Percentiles rank a stretch among this genome's conserved stretches.
Evolutionary conservation across 2,329 filamentous ascomycete genomes (phyloP).

Genomic region (Colletotrichum eleusines): DNA sequence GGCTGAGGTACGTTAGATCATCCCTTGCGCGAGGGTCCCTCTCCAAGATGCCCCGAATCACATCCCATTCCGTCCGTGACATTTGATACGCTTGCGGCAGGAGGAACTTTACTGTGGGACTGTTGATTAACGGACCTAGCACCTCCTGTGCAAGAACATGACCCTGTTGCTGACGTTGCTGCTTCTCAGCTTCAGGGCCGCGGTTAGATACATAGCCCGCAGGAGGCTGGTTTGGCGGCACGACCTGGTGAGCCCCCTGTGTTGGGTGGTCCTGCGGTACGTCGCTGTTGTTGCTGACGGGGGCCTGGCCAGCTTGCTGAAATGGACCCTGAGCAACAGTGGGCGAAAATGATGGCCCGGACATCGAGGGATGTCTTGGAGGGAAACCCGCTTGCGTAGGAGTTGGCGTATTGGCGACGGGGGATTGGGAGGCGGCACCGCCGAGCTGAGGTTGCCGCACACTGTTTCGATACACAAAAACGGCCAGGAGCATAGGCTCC

Average conservation of each 20-base stretch:
- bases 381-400: constrained; percentile 52
- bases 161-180: constrained; percentile 63
- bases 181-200: constrained; percentile 50
- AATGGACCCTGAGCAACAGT: constrained; percentile 50
- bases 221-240: constrained; percentile 44
- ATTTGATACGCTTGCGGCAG: constrained; percentile 77
- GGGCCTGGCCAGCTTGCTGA: constrained; percentile 24
- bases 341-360: constrained; percentile 66
- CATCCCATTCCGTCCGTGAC: constrained; percentile 77
- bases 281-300: constrained; percentile 26
- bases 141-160: constrained; percentile 71
- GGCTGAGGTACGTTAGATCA: constrained; percentile 69
- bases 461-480: constrained; percentile 84
- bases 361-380: constrained; percentile 61
- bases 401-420: constrained; percentile 48
- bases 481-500: constrained; percentile 83
- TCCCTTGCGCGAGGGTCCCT: constrained; percentile 73
- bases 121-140: constrained; percentile 71
- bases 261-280: constrained; percentile 40
- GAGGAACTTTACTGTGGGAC: constrained; percentile 76
- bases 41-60: constrained; percentile 77
- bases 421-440: constrained; percentile 45
- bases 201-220: constrained; percentile 39
- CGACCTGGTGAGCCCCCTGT: constrained; percentile 42
- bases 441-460: constrained; percentile 51